These are phyloP conservation scores for Trametes punicea DNA, from an alignment of 768 basidiomycete species.

Conservation along the genomic window DNA sequence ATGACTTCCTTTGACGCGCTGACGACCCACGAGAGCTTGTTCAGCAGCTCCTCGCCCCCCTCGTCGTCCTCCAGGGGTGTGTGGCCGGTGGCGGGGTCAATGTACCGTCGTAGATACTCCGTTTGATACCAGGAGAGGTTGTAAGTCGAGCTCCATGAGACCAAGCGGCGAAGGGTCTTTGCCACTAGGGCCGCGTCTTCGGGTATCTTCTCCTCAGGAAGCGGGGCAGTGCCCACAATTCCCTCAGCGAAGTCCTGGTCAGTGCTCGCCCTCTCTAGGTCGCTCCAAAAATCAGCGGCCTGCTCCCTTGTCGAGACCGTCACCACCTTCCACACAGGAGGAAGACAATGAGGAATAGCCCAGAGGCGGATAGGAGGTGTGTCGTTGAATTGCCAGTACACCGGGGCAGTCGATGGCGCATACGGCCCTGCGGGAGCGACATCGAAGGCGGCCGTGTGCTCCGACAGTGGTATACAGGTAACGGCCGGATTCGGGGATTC, in stretches of 20 bases:
- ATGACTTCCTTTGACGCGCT: slow-evolving; percentile 55
- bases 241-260: slow-evolving; percentile 32
- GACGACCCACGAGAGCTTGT: slow-evolving; percentile 48
- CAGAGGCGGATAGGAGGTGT: slow-evolving; percentile 59
- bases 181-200: slow-evolving; percentile 30
- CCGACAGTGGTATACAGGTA: slow-evolving; percentile 40
- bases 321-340: slow-evolving; percentile 53
- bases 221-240: not conserved
- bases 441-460: slow-evolving; percentile 47
- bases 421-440: slow-evolving; percentile 41
- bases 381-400: slow-evolving; percentile 61
- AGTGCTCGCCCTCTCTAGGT: slow-evolving; percentile 47
- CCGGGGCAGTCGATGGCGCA: slow-evolving; percentile 48
- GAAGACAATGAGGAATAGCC: slow-evolving; percentile 47
- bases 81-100: slow-evolving; percentile 38
- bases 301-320: slow-evolving; percentile 38
- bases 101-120: slow-evolving; percentile 55
- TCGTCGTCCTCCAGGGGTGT: slow-evolving; percentile 52
- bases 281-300: slow-evolving; percentile 53
- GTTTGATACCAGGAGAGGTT: slow-evolving; percentile 65
- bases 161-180: slow-evolving; percentile 53
- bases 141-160: slow-evolving; percentile 62
- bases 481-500: slow-evolving; percentile 41
- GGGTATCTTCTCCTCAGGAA: not conserved
- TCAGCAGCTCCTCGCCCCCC: slow-evolving; percentile 36